These are phyloP conservation scores for Sugiyamaella floridensis DNA, from an alignment of 805 yeast species.

Conservation along the genomic window DNA sequence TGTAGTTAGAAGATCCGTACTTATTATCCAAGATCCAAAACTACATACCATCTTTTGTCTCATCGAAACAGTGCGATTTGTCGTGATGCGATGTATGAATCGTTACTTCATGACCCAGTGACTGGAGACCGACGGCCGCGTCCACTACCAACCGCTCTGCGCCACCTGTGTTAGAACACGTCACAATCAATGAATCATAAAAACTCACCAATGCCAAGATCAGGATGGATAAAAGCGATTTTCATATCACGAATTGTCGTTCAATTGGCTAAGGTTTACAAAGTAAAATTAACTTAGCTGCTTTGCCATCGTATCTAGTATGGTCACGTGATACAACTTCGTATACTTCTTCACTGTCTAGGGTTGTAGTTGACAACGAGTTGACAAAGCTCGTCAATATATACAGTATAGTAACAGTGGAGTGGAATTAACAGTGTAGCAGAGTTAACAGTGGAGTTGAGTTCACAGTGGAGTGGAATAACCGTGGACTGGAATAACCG, in stretches of 20 bases:
- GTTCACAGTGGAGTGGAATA: no score
- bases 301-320: no score
- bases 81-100: slow-evolving; percentile 91
- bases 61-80: slow-evolving; percentile 81
- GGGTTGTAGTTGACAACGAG: no score
- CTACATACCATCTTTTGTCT: slow-evolving; percentile 47
- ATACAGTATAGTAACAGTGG: background rate
- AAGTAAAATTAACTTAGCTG: no score
- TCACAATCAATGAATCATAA: background rate
- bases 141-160: slow-evolving; percentile 97
- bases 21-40: background rate
- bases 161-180: slow-evolving; percentile 43
- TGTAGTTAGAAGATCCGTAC: background rate
- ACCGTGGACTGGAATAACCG: no score
- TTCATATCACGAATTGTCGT: slow-evolving; percentile 31
- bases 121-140: slow-evolving; percentile 82
- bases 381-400: no score
- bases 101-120: slow-evolving; percentile 52
- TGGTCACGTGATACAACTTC: no score
- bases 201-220: slow-evolving; percentile 72
- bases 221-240: slow-evolving; percentile 90
- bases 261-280: background rate
- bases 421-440: no score
- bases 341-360: no score
- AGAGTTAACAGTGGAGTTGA: no score